Conservation (phyloP, 305 asterid species). For the Rubia peregrina region DNA sequence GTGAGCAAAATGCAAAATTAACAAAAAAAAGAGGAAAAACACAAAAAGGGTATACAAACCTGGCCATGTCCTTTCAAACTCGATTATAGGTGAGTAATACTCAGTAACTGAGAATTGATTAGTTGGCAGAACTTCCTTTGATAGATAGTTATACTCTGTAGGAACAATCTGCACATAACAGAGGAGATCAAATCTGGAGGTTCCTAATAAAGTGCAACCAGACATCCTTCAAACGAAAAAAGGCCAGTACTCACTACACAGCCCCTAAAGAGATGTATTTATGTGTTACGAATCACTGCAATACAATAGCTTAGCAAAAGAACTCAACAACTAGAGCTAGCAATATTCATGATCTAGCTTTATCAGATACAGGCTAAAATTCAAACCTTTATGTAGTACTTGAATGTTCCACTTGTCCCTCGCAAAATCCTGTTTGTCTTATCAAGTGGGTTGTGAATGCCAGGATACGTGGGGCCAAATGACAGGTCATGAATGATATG, state of each 20-base stretch:
- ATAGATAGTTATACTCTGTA: slow-evolving; percentile 78
- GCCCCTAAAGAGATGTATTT: background rate
- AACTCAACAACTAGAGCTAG: background rate
- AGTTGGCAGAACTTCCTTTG: slow-evolving; percentile 83
- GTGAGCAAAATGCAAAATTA: slow-evolving; percentile 11
- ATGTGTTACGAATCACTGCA: background rate
- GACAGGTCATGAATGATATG: slow-evolving; percentile 89
- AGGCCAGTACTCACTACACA: background rate
- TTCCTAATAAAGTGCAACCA: background rate
- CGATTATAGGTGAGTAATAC: slow-evolving; percentile 79
- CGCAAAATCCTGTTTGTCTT: slow-evolving; percentile 73
- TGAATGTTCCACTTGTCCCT: slow-evolving; percentile 90
- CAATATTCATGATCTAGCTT: background rate
- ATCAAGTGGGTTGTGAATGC: slow-evolving; percentile 95
- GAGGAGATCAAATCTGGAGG: slow-evolving; percentile 16
- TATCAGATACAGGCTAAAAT: slow-evolving; percentile 6
- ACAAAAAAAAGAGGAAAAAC: background rate
- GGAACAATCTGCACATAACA: slow-evolving; percentile 72
- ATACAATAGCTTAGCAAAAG: background rate
- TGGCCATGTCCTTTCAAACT: slow-evolving; percentile 82
- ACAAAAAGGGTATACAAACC: slow-evolving; percentile 34
- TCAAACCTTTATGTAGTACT: slow-evolving; percentile 91
- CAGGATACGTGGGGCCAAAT: slow-evolving; percentile 96
- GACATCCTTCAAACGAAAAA: background rate
- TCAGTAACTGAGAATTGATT: slow-evolving; percentile 95